Base-by-base conservation (phyloP, 192 early-diverging fungal genomes). In the Linnemannia exigua region DNA sequence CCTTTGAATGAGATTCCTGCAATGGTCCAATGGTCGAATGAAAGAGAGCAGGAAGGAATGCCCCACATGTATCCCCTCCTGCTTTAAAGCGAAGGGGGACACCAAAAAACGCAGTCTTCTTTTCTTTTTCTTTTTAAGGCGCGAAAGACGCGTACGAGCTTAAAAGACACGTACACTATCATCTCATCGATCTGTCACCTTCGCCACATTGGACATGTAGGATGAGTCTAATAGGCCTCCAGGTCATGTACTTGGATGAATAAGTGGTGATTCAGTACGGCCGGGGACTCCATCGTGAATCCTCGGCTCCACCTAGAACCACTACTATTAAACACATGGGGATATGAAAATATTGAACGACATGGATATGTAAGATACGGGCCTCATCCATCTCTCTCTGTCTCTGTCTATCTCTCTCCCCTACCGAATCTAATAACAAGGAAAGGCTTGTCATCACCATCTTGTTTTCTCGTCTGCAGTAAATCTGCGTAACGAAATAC, bases 1-100 rank as follows among this genome's bases (percentile, higher is more conserved):
- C 58, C 58, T 63, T 63, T 63, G 58, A 63, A 63, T 63, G 58
- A n/a, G 28, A 63, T 63, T 63, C 58, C 58, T 63, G 58, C n/a
- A n/a, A n/a, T n/a, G n/a, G n/a, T n/a, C n/a, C n/a, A 11, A 28
- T 44, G n/a, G 58, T 63, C 28, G 28, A 63, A 63, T 63, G 58
- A 63, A 25, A 54, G 41, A 44, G 41, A 44, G 41, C 3, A n/a
- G 58, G 31, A 63, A 44, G 41, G 28, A 25, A 63, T 63, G 58
- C 58, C 58, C 25, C 58, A 28, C 54, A 63, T 63, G 58, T 25
- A 63, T 63, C 58, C 58, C 58, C 12, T 15, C 12, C 28, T 15
- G 4, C 58, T 63, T 31, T 63, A 14, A 63, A 25, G 25, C 58
- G 5, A 63, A 63, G 58, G n/a, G 58, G 54, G 58, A 63, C 58